A percentile compares a stretch with the other conserved stretches of the same genome.
Conservation (phyloP, 306 rosid genomes). For the Arachis stenosperma region DNA sequence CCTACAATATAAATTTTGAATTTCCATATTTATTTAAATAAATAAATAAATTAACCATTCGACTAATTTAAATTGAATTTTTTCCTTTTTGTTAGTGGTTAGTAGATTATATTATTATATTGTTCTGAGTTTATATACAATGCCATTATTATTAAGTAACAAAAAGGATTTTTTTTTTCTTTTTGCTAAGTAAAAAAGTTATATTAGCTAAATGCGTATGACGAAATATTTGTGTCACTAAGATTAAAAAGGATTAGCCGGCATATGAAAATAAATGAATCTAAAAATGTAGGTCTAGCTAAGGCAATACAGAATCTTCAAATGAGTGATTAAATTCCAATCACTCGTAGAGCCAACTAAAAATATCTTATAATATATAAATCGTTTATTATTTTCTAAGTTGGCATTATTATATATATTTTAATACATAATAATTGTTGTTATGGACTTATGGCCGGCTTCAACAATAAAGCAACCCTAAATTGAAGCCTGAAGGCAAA, state of each 20-base stretch:
- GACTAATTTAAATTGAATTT: too few relatives aligned
- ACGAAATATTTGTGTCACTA: neutral
- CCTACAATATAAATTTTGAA: too few relatives aligned
- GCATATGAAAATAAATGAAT: conserved; percentile 33
- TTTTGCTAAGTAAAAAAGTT: conserved; percentile 12
- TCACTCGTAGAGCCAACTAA: conserved; percentile 28
- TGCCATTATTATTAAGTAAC: conserved; percentile 10
- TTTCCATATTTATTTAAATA: too few relatives aligned
- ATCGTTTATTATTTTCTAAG: conserved; percentile 2
- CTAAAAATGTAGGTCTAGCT: neutral
- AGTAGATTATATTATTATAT: neutral
- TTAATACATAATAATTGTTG: neutral
- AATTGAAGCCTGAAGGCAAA: conserved; percentile 39
- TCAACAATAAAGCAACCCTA: conserved; percentile 33
- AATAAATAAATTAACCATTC: neutral
- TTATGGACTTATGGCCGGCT: conserved; percentile 39
- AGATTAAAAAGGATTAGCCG: conserved; percentile 8
- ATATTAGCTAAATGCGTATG: neutral
- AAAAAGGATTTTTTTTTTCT: neutral
- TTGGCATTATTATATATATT: conserved; percentile 30
- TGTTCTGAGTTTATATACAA: neutral
- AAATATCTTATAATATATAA: neutral
- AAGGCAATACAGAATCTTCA: conserved; percentile 21
- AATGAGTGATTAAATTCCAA: conserved; percentile 12
- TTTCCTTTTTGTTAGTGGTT: conserved; percentile 17